Evolutionary conservation across 2,329 filamentous ascomycete genomes (phyloP).

Genomic region (Phaeosphaeria sp.): DNA sequence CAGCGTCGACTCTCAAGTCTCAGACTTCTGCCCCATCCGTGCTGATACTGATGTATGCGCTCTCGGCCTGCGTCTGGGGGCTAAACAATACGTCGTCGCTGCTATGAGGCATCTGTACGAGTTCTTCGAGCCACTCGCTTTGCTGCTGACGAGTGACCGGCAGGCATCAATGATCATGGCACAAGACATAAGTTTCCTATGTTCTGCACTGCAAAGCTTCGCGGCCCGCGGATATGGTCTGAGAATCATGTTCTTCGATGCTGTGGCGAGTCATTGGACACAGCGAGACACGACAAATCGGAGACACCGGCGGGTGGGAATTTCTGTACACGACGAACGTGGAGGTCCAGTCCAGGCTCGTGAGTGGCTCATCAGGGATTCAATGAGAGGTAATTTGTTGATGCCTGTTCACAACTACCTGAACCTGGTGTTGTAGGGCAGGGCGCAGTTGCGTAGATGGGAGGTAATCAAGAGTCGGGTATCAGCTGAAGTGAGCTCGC

Average conservation of each 20-base stretch:
- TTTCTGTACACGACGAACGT: background rate
- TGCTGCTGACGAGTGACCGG: background rate
- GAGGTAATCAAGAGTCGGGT: background rate
- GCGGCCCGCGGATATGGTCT: conserved; percentile 1
- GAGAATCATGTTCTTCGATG: conserved; percentile 23
- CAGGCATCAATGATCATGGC: no score
- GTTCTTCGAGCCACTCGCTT: conserved; percentile 12
- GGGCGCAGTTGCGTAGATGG: background rate
- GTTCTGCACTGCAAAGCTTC: background rate
- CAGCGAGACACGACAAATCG: background rate
- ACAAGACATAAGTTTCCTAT: background rate
- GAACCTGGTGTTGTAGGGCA: background rate
- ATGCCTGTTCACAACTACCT: background rate
- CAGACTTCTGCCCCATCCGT: conserved; percentile 12
- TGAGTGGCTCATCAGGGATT: background rate
- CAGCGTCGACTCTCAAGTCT: conserved; percentile 13
- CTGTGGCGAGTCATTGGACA: conserved; percentile 16
- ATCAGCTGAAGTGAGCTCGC: background rate
- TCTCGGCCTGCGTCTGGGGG: conserved; percentile 15
- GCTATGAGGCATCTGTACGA: conserved; percentile 15
- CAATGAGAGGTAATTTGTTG: background rate
- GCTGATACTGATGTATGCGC: conserved; percentile 11
- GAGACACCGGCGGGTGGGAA: background rate
- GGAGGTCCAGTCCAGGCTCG: background rate
- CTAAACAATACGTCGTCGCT: conserved; percentile 9